A percentile compares a stretch with the other conserved stretches of the same genome.
These are phyloP conservation scores for Fallopia convolvulus DNA, from an alignment of 148 eudicot species.

Conservation along the genomic window DNA sequence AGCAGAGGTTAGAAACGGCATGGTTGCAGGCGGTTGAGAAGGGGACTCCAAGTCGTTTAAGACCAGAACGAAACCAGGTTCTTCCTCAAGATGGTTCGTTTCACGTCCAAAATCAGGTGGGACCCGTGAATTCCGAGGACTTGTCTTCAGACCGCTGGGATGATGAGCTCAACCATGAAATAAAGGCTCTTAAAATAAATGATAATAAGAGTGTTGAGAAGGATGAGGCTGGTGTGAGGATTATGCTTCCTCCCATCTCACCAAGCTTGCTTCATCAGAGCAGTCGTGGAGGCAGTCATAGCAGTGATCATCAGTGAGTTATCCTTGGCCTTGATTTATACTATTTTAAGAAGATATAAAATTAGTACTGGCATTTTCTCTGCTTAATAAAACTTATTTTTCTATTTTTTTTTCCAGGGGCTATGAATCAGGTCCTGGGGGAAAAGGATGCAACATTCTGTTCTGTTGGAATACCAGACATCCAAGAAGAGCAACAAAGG, in stretches of 20 bases:
- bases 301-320: constrained; percentile 69
- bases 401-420: constrained; percentile 40
- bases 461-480: constrained; percentile 78
- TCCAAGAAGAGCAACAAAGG: constrained; percentile 53
- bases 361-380: neutral
- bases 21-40: constrained; percentile 92
- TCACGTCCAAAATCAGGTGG: constrained; percentile 33
- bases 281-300: constrained; percentile 18
- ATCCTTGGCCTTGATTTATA: neutral
- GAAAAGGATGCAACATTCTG: constrained; percentile 62
- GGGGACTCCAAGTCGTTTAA: constrained; percentile 70
- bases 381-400: neutral
- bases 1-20: constrained; percentile 92
- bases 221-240: constrained; percentile 44
- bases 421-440: constrained; percentile 78
- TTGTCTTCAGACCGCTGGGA: constrained; percentile 50
- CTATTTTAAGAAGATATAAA: neutral
- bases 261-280: constrained; percentile 88
- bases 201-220: constrained; percentile 45
- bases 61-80: constrained; percentile 83
- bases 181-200: constrained; percentile 47
- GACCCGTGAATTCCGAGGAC: constrained; percentile 26
- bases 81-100: constrained; percentile 66
- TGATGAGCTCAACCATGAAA: constrained; percentile 61
- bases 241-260: constrained; percentile 53